Evolutionary conservation across 768 basidiomycete genomes (phyloP).

Genomic region (Russula ochroleuca): DNA sequence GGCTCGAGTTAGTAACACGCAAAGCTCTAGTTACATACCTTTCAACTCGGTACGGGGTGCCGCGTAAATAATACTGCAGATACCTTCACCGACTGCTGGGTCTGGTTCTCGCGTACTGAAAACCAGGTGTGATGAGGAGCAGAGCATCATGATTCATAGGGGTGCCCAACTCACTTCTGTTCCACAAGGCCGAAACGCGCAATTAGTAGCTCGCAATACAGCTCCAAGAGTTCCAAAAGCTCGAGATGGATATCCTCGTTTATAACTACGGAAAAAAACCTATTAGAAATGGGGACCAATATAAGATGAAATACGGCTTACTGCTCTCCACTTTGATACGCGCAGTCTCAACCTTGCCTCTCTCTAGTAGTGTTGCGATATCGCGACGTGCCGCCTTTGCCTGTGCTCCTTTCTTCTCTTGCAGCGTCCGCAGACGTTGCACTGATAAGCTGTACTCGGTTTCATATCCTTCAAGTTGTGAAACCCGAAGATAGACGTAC

Average conservation of each 20-base stretch:
- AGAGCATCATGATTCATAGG: background rate
- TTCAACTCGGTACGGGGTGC: slow-evolving; percentile 90
- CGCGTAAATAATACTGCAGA: slow-evolving; percentile 84
- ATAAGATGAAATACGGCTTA: slow-evolving; percentile 40
- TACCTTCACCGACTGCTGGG: slow-evolving; percentile 79
- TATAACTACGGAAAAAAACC: slow-evolving; percentile 50
- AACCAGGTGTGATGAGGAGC: background rate
- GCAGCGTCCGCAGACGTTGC: slow-evolving; percentile 76
- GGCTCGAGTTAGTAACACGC: background rate
- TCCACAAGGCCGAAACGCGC: slow-evolving; percentile 92
- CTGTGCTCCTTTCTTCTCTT: slow-evolving; percentile 91
- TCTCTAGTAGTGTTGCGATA: slow-evolving; percentile 74
- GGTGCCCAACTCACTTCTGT: slow-evolving; percentile 55
- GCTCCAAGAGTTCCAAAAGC: slow-evolving; percentile 85
- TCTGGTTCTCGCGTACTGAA: slow-evolving; percentile 78
- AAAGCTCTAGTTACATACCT: slow-evolving; percentile 42
- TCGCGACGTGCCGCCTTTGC: slow-evolving; percentile 70
- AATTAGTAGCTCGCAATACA: slow-evolving; percentile 91
- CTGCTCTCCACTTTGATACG: slow-evolving; percentile 81
- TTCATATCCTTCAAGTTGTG: background rate
- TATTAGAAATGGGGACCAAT: slow-evolving; percentile 16
- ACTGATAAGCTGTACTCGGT: slow-evolving; percentile 60
- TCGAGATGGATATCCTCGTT: slow-evolving; percentile 84
- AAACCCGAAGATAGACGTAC: slow-evolving; percentile 31
- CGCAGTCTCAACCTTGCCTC: slow-evolving; percentile 79